phyloP scores from a whole-genome alignment of 805 yeast genomes.

The Tetrapisispora taiwanensis region DNA sequence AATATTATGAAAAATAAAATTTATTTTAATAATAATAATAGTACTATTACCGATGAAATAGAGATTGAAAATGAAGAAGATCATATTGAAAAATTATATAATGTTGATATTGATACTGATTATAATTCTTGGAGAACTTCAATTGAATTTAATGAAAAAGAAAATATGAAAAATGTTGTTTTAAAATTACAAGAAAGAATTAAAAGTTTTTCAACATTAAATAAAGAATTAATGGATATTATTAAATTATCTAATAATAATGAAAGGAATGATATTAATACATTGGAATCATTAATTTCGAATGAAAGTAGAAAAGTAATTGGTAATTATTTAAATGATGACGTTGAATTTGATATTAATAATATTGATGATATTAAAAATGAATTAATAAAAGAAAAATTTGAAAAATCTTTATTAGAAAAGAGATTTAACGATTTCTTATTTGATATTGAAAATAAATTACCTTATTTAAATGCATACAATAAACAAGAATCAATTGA shows the following conservation, averaged over 20 bases:
- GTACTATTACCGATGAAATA: too few species aligned
- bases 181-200: background rate
- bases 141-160: background rate
- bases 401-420: background rate
- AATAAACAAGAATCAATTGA: background rate
- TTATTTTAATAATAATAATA: background rate
- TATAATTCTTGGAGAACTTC: conserved; percentile 2
- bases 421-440: conserved; percentile 1
- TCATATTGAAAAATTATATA: background rate
- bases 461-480: background rate
- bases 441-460: background rate
- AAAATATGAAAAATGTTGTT: background rate
- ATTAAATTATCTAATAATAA: background rate
- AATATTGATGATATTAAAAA: background rate
- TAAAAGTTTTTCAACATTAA: background rate
- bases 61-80: background rate
- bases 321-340: background rate
- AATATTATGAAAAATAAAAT: conserved; percentile 1
- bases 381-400: conserved; percentile 1
- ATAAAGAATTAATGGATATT: background rate
- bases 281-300: background rate
- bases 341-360: conserved; percentile 1
- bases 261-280: background rate
- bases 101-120: background rate
- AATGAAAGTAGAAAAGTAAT: background rate